Conservation (phyloP, 2,329 filamentous ascomycete species). For the Cryphonectria carpinicola region DNA sequence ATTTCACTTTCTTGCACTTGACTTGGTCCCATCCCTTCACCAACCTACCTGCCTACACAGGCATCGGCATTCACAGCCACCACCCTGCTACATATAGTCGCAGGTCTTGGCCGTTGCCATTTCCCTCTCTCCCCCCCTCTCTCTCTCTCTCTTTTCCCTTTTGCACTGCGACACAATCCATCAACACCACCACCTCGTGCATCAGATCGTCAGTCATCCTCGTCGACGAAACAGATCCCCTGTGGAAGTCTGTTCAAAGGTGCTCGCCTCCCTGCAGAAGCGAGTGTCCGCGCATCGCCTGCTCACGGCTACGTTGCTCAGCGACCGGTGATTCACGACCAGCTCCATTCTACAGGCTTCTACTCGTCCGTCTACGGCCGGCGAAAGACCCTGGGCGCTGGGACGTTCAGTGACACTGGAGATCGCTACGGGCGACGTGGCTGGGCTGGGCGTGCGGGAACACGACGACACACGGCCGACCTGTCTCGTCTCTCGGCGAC, state of each 20-base stretch:
- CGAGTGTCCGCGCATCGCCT: constrained; percentile 22
- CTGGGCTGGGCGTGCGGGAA: constrained; percentile 25
- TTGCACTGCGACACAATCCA: background rate
- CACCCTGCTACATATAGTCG: background rate
- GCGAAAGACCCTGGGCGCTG: constrained; percentile 27
- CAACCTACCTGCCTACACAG: background rate
- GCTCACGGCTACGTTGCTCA: constrained; percentile 19
- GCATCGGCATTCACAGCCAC: background rate
- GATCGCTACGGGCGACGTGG: constrained; percentile 19
- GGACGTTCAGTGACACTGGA: constrained; percentile 22
- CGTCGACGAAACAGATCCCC: background rate
- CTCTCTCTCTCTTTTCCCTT: background rate
- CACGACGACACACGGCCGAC: constrained; percentile 12
- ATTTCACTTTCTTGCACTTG: too few relatives aligned
- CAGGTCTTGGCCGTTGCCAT: background rate
- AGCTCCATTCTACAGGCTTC: constrained; percentile 25
- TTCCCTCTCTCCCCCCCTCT: background rate
- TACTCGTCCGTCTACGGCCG: constrained; percentile 21
- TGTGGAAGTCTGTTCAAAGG: constrained; percentile 8
- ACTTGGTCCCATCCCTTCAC: too few relatives aligned
- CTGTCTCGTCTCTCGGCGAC: constrained; percentile 1
- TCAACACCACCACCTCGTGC: background rate
- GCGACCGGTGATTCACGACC: constrained; percentile 19
- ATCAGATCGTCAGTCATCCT: background rate
- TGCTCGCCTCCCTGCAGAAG: constrained; percentile 5